Evolutionary conservation across 2,329 filamentous ascomycete species (phyloP).

Genomic region (Aschersonia sp.): DNA sequence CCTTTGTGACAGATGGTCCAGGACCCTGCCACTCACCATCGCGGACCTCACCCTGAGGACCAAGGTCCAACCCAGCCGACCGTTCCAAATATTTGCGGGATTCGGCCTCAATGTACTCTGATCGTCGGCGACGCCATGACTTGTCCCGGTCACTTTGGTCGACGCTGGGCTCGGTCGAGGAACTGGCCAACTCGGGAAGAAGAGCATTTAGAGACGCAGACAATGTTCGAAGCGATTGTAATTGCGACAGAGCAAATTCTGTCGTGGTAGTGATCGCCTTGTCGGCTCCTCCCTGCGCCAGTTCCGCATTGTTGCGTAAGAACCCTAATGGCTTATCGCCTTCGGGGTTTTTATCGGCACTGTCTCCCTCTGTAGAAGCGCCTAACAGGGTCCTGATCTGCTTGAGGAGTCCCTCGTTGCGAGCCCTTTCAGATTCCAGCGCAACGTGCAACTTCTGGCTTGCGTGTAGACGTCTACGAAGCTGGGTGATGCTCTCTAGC

Average conservation of each 20-base stretch:
- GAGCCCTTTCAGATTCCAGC: constrained; percentile 53
- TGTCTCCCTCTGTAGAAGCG: constrained; percentile 9
- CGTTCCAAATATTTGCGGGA: constrained; percentile 64
- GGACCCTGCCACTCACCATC: constrained; percentile 51
- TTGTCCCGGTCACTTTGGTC: constrained; percentile 17
- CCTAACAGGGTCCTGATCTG: constrained; percentile 39
- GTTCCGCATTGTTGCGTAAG: constrained; percentile 35
- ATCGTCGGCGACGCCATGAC: constrained; percentile 54
- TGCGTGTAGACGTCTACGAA: constrained; percentile 62
- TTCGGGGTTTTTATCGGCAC: constrained; percentile 1
- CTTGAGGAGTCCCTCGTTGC: constrained; percentile 57
- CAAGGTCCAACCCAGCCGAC: constrained; percentile 51
- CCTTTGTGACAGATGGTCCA: constrained; percentile 31
- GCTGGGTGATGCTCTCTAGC: constrained; percentile 53
- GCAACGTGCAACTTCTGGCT: constrained; percentile 61
- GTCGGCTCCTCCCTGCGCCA: constrained; percentile 34
- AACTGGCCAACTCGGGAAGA: constrained; percentile 40
- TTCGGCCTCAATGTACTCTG: constrained; percentile 72
- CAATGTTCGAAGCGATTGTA: constrained; percentile 63
- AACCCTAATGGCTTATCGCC: constrained; percentile 32
- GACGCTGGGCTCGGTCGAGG: constrained; percentile 1
- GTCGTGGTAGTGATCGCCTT: constrained; percentile 55
- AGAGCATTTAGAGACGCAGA: constrained; percentile 46
- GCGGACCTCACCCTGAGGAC: constrained; percentile 43
- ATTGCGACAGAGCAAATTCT: constrained; percentile 67